phyloP scores from a whole-genome alignment of 2,329 filamentous ascomycete genomes.

The Aspergillus proliferans region DNA sequence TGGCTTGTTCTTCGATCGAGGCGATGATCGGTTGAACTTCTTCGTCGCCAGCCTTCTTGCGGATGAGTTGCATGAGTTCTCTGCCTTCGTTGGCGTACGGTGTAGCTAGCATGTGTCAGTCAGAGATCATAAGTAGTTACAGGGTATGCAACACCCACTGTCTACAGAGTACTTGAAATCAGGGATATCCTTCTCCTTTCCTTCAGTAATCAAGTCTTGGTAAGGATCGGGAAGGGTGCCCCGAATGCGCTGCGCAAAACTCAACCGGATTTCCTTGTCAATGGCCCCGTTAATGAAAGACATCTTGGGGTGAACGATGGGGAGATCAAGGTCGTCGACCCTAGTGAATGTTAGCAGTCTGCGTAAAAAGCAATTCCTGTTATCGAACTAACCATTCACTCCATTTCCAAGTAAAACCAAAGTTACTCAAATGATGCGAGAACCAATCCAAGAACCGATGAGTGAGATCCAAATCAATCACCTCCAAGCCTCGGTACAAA shows the following conservation, averaged over 20 bases:
- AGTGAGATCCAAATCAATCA: constrained; percentile 77
- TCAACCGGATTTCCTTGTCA: constrained; percentile 94
- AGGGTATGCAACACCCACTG: constrained; percentile 45
- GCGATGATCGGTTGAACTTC: constrained; percentile 79
- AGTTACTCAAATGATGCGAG: constrained; percentile 94
- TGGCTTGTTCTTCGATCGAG: constrained; percentile 72
- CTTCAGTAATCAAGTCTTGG: constrained; percentile 70
- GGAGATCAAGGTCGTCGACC: constrained; percentile 73
- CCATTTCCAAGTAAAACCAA: constrained; percentile 99
- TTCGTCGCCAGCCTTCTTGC: constrained; percentile 76
- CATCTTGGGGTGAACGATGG: constrained; percentile 76
- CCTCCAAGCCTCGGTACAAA: constrained; percentile 74
- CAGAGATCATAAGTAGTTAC: constrained; percentile 2
- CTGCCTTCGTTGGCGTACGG: constrained; percentile 81
- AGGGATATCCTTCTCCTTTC: constrained; percentile 91
- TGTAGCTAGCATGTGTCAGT: constrained; percentile 48
- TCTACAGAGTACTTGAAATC: constrained; percentile 84
- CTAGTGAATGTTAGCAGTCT: constrained; percentile 31
- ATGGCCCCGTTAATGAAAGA: constrained; percentile 86
- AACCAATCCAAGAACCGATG: constrained; percentile 97
- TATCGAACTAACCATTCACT: constrained; percentile 67
- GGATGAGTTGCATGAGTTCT: constrained; percentile 70
- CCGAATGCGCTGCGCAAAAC: constrained; percentile 92
- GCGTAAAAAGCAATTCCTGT: neutral
- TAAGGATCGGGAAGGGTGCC: constrained; percentile 85